Percentiles rank a stretch among this genome's conserved stretches.
Evolutionary conservation across 345 rosid species (phyloP).

Genomic region (Brassica rapa): DNA sequence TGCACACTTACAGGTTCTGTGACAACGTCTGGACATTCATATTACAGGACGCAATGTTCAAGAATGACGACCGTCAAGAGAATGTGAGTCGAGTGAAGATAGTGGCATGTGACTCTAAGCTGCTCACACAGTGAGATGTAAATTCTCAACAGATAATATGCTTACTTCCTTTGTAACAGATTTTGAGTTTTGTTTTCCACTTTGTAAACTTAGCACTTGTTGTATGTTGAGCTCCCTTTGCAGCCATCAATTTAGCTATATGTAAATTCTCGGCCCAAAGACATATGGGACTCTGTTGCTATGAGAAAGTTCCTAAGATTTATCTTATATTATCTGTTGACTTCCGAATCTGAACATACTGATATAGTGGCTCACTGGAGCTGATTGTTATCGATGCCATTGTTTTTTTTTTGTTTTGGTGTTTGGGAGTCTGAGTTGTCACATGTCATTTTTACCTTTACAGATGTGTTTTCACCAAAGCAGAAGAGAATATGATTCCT

Average conservation of each 20-base stretch:
- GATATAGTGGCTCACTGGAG: neutral
- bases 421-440: neutral
- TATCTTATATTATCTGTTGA: neutral
- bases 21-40: constrained; percentile 99
- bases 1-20: constrained; percentile 98
- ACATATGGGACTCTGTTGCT: constrained; percentile 27
- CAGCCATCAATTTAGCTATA: constrained; percentile 39
- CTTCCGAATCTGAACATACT: constrained; percentile 1
- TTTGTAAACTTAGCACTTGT: constrained; percentile 36
- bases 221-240: constrained; percentile 33
- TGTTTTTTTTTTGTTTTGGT: neutral
- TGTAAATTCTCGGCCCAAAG: constrained; percentile 26
- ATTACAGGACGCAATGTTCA: constrained; percentile 69
- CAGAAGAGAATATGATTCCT: constrained; percentile 40
- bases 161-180: constrained; percentile 29
- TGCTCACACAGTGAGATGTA: constrained; percentile 64
- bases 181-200: constrained; percentile 33
- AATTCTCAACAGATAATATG: constrained; percentile 13
- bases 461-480: constrained; percentile 28
- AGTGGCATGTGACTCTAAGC: constrained; percentile 97
- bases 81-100: constrained; percentile 79
- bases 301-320: constrained; percentile 26
- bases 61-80: constrained; percentile 69
- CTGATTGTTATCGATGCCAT: neutral
- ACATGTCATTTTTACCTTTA: constrained; percentile 5